Evolutionary conservation across 805 yeast genomes (phyloP), one percentile per base, ranked within the genome.

Genomic region (Nematodospora valgi): DNA sequence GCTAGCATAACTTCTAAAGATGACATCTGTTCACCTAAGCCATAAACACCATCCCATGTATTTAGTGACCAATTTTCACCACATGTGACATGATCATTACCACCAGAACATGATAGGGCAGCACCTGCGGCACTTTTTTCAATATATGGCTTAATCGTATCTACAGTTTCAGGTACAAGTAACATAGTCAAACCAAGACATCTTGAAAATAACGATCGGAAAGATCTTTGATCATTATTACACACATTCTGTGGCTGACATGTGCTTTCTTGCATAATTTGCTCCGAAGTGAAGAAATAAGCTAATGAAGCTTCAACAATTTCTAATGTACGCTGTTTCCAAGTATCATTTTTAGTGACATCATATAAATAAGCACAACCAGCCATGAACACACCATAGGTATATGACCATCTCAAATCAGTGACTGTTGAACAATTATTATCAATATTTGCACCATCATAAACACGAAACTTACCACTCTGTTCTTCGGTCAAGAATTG

Each of bases 51-150:
- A 56, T 86, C 95, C 77, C 82, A 83, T 4, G 72, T 66, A 23
- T 59, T 60, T 11, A 47, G 40, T 10, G 71, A 54, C 96, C 96
- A 86, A 56, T 80, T 66, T 35, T 71, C 56, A 30, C 95, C 95
- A 62, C 96, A 87, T 0, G 97, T 89, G 44, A 78, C 82, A 12
- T 86, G 86, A 56, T 89, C 97, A 4, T 61, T 40, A 49, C 96
- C 97, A 40, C 96, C 96, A 1, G 80, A 64, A 59, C 96, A 86
- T 1, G 91, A 74, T 32, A 62, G 61, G 2, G 89, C 91, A 1
- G 95, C 95, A 18, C 80, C 95, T 16, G 14, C 38, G 3, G 91
- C 88, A 33, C 83, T 73, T 2, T 68, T 48, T 26, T 61, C 55
- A 27, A 78, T 37, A 41, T 61, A 57, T 3, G 68, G 57, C 35